A percentile compares a stretch with the other conserved stretches of the same genome.
These are phyloP conservation scores for Guillardia theta DNA, from an alignment of 78 protist genomes.

Conservation along the genomic window DNA sequence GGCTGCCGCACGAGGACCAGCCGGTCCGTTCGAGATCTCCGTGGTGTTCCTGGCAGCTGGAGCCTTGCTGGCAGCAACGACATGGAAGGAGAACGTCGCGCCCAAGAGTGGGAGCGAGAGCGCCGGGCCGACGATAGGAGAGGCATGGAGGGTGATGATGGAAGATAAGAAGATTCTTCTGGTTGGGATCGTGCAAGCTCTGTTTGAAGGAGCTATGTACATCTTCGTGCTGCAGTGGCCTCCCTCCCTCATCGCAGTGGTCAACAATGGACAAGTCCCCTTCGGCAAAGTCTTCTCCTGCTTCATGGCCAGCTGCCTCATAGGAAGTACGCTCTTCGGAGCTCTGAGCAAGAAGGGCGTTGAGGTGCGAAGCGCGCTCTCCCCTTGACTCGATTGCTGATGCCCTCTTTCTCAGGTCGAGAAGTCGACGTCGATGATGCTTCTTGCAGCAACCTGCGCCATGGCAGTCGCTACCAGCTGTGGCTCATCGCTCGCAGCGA, in stretches of 20 bases:
- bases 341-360: not conserved
- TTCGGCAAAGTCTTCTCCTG: constrained; percentile 51
- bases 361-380: not conserved
- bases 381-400: not conserved
- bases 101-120: not conserved
- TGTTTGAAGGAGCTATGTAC: constrained; percentile 58
- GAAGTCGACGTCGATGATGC: not conserved
- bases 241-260: constrained; percentile 30
- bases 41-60: constrained; percentile 24
- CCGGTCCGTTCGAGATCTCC: constrained; percentile 52
- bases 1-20: constrained; percentile 37
- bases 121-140: not conserved
- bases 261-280: constrained; percentile 32
- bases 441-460: not conserved
- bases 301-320: constrained; percentile 51
- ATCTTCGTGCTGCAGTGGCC: constrained; percentile 60
- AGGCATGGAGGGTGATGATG: not conserved
- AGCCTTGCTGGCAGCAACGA: not conserved
- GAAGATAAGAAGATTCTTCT: not conserved
- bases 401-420: not conserved
- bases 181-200: constrained; percentile 34
- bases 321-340: not conserved
- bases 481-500: not conserved
- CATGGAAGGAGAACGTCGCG: not conserved
- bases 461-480: not conserved